Conservation (phyloP, 2,329 filamentous ascomycete genomes). For the Calonectria leucothoes region DNA sequence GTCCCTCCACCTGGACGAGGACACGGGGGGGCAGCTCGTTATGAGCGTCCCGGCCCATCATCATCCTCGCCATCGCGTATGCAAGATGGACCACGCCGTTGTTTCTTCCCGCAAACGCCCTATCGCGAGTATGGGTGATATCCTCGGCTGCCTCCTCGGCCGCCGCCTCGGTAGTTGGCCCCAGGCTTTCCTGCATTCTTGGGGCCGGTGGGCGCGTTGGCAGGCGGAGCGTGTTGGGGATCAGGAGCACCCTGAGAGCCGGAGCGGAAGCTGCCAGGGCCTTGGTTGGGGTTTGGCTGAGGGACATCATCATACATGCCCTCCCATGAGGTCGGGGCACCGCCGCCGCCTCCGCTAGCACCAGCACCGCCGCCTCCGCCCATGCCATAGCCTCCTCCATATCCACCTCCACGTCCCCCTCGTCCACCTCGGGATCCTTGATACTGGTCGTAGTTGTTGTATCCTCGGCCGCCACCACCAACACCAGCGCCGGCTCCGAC, state of each 20-base stretch:
- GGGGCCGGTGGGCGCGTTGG: constrained; percentile 86
- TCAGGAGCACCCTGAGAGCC: constrained; percentile 55
- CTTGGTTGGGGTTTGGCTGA: constrained; percentile 74
- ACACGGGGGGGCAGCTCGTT: neutral
- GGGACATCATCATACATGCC: constrained; percentile 98
- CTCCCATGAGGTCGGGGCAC: constrained; percentile 89
- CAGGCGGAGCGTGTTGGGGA: constrained; percentile 61
- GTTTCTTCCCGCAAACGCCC: neutral
- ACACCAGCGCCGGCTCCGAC: constrained; percentile 35
- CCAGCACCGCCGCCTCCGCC: constrained; percentile 43
- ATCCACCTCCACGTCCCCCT: constrained; percentile 46
- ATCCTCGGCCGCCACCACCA: constrained; percentile 37
- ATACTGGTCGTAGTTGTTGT: constrained; percentile 49
- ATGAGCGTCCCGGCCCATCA: neutral
- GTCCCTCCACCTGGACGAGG: neutral
- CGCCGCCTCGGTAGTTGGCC: constrained; percentile 93
- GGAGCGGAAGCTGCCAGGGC: constrained; percentile 54
- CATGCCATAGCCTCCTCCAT: constrained; percentile 36
- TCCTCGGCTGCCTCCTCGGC: constrained; percentile 78
- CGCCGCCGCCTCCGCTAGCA: constrained; percentile 57
- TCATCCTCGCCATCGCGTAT: neutral
- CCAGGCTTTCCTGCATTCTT: constrained; percentile 94
- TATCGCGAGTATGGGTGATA: constrained; percentile 79
- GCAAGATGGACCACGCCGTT: neutral
- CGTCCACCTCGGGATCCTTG: constrained; percentile 56